These are phyloP conservation scores for Aspergillus ustus DNA, from an alignment of 2,329 filamentous ascomycete species.

Conservation along the genomic window DNA sequence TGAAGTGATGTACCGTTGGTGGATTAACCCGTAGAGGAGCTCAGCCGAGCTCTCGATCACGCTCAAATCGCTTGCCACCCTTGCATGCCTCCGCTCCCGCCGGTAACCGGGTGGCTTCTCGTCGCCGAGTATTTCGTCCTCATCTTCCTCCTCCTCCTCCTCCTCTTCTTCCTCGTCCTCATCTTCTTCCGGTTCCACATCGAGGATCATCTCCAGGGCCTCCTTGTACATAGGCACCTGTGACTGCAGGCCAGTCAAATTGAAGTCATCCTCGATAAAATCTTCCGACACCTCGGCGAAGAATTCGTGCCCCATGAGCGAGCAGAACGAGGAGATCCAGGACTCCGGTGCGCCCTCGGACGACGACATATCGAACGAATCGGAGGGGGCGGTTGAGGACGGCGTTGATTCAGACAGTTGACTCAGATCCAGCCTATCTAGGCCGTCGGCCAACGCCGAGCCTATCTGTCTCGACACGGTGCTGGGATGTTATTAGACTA, in stretches of 20 bases:
- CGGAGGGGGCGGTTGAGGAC: constrained; percentile 41
- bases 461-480: constrained; percentile 53
- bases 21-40: constrained; percentile 95
- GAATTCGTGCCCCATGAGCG: constrained; percentile 93
- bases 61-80: constrained; percentile 89
- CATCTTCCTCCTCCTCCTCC: constrained; percentile 72
- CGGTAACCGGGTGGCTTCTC: constrained; percentile 51
- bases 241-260: constrained; percentile 89
- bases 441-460: constrained; percentile 53
- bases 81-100: constrained; percentile 74
- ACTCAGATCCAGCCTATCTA: constrained; percentile 53
- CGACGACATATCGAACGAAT: constrained; percentile 50
- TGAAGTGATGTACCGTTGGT: constrained; percentile 97
- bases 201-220: constrained; percentile 97
- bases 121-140: constrained; percentile 68
- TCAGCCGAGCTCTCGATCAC: constrained; percentile 98
- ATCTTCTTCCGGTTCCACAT: constrained; percentile 92
- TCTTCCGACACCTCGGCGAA: constrained; percentile 99
- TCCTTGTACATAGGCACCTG: constrained; percentile 99
- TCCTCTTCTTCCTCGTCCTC: constrained; percentile 69
- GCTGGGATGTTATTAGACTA: constrained; percentile 35
- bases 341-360: constrained; percentile 70
- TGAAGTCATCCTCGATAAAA: constrained; percentile 99
- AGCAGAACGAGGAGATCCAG: constrained; percentile 98
- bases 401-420: constrained; percentile 51